Evolutionary conservation across 2,329 filamentous ascomycete genomes (phyloP), one percentile per base, ranked within the genome.

Genomic region (Corinectria fuckeliana): DNA sequence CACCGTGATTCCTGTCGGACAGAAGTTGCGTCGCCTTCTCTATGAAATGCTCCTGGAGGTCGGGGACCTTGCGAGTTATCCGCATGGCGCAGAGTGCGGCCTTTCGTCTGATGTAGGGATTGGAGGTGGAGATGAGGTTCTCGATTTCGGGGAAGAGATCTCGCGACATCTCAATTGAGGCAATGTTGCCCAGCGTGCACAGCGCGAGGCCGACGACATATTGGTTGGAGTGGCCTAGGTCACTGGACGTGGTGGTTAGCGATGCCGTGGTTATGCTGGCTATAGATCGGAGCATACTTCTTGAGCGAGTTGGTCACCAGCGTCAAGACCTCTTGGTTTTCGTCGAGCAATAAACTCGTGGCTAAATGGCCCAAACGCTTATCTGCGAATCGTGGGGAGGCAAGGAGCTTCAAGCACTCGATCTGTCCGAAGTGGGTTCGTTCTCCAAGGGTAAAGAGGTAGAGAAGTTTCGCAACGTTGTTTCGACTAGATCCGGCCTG

Each of bases 391-490:
- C 94, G 92, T 66, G 96, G 93, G 38, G 95, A 99, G 58, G 95
- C 95, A 58, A 99, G 86, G 50, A 99, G 87, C 80, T 99, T 99
- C 72, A 99, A 85, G 78, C 95, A 99, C 87, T 99, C 95, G 75
- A 99, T 99, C 83, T 99, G 95, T 50, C 95, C 95, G 76, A 99
- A 99, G 79, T 99, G 95, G 57, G 95, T 99, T 72, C 95, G 88
- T 80, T 99, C 95, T 65, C 95, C 95, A 39, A 99, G 85, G 1
- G 95, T 99, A 78, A 99, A 99, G 61, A 99, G 91, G 76, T 99
- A 99, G 36, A 99, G 86, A 32, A 99, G 87, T 79, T 99, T 99
- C 60, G 95, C 93, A 71, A 99, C 95, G 85, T 99, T 99, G 83
- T 99, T 99, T 75, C 95, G 89, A 80, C 94, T 97, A 50, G 44